Percentiles rank a stretch among this genome's conserved stretches.
Conservation (phyloP, 1,284 basidiomycete species). For the Vanrija sp. region DNA sequence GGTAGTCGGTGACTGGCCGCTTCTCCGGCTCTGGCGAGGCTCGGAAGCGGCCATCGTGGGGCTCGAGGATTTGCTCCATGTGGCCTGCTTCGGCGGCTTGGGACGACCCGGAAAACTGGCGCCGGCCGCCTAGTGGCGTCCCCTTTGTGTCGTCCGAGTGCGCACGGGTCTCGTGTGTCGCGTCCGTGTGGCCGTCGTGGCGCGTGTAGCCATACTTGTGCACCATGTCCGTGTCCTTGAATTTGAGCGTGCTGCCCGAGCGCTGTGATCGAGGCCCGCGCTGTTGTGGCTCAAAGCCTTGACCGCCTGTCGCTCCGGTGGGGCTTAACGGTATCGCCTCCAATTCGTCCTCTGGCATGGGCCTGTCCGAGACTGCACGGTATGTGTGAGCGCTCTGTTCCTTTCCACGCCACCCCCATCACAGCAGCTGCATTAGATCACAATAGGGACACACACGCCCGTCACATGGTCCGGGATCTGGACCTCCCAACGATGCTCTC, state of each 20-base stretch:
- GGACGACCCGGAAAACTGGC: too few relatives aligned
- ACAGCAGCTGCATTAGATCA: background rate
- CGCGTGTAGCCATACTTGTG: slow-evolving; percentile 44
- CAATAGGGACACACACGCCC: too few relatives aligned
- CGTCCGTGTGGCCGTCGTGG: slow-evolving; percentile 23
- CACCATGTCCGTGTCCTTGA: slow-evolving; percentile 44
- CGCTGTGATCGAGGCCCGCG: slow-evolving; percentile 1
- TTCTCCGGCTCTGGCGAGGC: background rate
- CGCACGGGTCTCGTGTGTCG: slow-evolving; percentile 28
- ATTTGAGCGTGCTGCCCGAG: slow-evolving; percentile 37
- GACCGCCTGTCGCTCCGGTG: background rate
- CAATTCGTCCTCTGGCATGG: slow-evolving; percentile 42
- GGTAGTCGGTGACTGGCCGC: slow-evolving; percentile 1
- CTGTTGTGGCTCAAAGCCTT: background rate
- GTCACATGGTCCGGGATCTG: too few relatives aligned
- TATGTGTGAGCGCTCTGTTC: too few relatives aligned
- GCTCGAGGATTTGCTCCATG: too few relatives aligned
- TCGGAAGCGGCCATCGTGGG: too few relatives aligned
- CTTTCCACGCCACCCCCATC: too few relatives aligned
- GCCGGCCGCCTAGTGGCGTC: background rate
- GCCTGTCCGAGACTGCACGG: slow-evolving; percentile 41
- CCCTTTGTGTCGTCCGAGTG: slow-evolving; percentile 9
- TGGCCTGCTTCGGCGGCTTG: too few relatives aligned
- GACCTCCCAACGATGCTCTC: background rate
- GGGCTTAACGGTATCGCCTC: slow-evolving; percentile 32